Evolutionary conservation across 495 filamentous ascomycete genomes (phyloP).

Genomic region (Penicillium pancosmium): DNA sequence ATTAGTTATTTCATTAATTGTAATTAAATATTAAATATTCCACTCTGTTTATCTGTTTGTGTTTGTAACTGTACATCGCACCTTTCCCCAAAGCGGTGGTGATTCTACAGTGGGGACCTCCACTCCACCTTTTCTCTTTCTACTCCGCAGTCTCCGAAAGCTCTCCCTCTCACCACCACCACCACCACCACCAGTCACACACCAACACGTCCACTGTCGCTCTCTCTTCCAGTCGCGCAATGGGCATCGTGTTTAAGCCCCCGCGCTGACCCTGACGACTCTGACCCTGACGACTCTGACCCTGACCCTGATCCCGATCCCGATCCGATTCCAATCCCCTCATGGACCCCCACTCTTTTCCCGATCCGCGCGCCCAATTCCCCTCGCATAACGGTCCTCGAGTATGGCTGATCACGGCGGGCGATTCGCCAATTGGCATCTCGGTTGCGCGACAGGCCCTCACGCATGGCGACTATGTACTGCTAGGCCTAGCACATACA

Average conservation of each 20-base stretch:
- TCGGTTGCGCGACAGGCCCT: slow-evolving; percentile 73
- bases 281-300: slow-evolving; percentile 8
- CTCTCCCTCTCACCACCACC: slow-evolving; percentile 7
- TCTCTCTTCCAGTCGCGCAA: slow-evolving; percentile 24
- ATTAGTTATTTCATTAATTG: no score
- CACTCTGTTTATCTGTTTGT: no score
- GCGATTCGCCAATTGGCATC: slow-evolving; percentile 77
- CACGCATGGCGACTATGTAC: slow-evolving; percentile 82
- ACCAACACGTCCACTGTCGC: not conserved
- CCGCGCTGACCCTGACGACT: slow-evolving; percentile 22
- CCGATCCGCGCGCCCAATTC: slow-evolving; percentile 53
- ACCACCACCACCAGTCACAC: slow-evolving; percentile 12
- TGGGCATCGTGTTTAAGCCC: slow-evolving; percentile 34
- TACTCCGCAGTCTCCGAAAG: slow-evolving; percentile 3
- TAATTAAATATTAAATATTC: no score
- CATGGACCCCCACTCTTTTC: slow-evolving; percentile 44
- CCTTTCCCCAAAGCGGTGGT: not conserved
- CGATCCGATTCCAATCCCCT: slow-evolving; percentile 26
- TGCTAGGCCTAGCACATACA: slow-evolving; percentile 70
- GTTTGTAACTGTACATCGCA: no score
- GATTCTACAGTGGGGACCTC: not conserved
- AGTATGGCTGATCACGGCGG: slow-evolving; percentile 89
- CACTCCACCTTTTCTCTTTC: not conserved
- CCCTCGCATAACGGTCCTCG: slow-evolving; percentile 61
- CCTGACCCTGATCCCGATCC: slow-evolving; percentile 38